Percentiles rank a stretch among this genome's conserved stretches.
Evolutionary conservation across 441 rosid species (phyloP).

Genomic region (Isatis lusitanica): DNA sequence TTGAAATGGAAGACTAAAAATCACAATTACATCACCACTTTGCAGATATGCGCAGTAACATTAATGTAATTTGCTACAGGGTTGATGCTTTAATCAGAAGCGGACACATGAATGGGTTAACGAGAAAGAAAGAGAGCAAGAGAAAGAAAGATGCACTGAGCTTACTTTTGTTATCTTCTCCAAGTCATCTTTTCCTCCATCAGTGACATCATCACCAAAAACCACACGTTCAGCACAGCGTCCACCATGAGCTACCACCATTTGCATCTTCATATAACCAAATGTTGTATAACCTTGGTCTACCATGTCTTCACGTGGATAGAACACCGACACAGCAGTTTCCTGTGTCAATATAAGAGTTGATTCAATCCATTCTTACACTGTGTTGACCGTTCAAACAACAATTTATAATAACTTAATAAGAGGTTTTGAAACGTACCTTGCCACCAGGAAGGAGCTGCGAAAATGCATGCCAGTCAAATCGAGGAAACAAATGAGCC

Average conservation of each 20-base stretch:
- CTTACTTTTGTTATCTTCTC: slow-evolving; percentile 88
- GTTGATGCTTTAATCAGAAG: neutral
- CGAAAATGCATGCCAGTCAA: slow-evolving; percentile 99
- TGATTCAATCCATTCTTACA: slow-evolving; percentile 12
- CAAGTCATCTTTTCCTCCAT: slow-evolving; percentile 93
- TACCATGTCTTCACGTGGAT: slow-evolving; percentile 92
- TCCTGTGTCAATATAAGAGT: slow-evolving; percentile 51
- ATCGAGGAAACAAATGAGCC: slow-evolving; percentile 95
- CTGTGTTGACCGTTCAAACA: slow-evolving; percentile 13
- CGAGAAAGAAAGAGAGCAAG: slow-evolving; percentile 17
- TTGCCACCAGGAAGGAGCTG: slow-evolving; percentile 99
- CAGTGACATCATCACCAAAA: slow-evolving; percentile 85
- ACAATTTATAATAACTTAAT: neutral
- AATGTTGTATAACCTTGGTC: slow-evolving; percentile 95
- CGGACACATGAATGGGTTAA: neutral
- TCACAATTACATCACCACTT: neutral
- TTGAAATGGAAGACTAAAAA: neutral
- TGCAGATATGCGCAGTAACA: slow-evolving; percentile 3
- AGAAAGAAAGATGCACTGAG: neutral
- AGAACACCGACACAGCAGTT: slow-evolving; percentile 94
- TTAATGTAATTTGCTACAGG: neutral
- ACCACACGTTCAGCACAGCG: slow-evolving; percentile 89
- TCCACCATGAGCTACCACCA: slow-evolving; percentile 99
- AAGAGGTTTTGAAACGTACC: slow-evolving; percentile 43
- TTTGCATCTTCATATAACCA: slow-evolving; percentile 99